Conservation (phyloP, 495 filamentous ascomycete genomes). For the Penicillium manginii region DNA sequence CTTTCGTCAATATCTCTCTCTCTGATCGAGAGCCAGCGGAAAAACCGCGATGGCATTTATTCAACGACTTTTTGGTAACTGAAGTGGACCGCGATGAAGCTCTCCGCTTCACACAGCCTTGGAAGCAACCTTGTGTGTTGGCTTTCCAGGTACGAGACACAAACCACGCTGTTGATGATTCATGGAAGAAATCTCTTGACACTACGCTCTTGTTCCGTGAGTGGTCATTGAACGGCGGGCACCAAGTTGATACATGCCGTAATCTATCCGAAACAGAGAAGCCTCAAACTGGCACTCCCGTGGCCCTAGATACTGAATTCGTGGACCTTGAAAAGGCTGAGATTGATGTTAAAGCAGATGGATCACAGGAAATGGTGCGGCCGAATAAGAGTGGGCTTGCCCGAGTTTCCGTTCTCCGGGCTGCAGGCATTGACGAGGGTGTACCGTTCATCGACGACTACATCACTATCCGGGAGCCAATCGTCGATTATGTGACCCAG, state of each 20-base stretch:
- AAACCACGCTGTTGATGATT: conserved; percentile 75
- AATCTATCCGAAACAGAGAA: conserved; percentile 68
- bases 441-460: conserved; percentile 96
- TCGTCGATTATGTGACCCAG: conserved; percentile 94
- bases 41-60: conserved; percentile 82
- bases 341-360: conserved; percentile 91
- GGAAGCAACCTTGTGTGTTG: conserved; percentile 89
- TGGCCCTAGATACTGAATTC: conserved; percentile 95
- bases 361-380: conserved; percentile 80
- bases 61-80: conserved; percentile 95
- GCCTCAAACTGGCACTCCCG: conserved; percentile 69
- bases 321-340: conserved; percentile 88
- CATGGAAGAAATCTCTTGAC: conserved; percentile 84
- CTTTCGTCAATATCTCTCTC: conserved; percentile 83
- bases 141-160: conserved; percentile 79
- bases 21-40: conserved; percentile 58
- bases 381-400: conserved; percentile 85
- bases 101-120: conserved; percentile 79
- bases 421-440: conserved; percentile 72
- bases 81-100: conserved; percentile 81
- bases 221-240: conserved; percentile 58
- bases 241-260: conserved; percentile 46
- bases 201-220: conserved; percentile 81
- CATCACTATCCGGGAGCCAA: conserved; percentile 82
- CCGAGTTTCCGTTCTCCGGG: conserved; percentile 84